Conservation (phyloP, 495 filamentous ascomycete genomes). For the Glonium stellatum region DNA sequence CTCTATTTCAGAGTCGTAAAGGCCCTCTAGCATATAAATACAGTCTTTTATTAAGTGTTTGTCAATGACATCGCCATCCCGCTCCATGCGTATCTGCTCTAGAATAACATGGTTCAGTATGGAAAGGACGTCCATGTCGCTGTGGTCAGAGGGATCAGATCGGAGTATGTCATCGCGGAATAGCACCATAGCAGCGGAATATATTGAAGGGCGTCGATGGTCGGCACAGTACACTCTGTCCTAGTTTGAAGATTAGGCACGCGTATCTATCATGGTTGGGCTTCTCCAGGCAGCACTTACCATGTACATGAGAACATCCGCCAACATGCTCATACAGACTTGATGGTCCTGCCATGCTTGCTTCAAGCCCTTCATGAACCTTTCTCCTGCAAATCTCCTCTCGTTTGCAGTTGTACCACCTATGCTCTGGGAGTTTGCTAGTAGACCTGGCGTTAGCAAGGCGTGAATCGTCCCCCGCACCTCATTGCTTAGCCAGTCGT, state of each 20-base stretch:
- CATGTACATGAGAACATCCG: slow-evolving; percentile 98
- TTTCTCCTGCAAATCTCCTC: slow-evolving; percentile 71
- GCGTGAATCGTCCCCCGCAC: slow-evolving; percentile 58
- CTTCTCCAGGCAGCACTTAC: slow-evolving; percentile 38
- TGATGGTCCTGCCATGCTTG: slow-evolving; percentile 82
- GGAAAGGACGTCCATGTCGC: slow-evolving; percentile 49
- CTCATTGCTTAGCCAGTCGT: slow-evolving; percentile 64
- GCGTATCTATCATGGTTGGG: not conserved
- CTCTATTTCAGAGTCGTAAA: slow-evolving; percentile 76
- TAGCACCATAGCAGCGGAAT: slow-evolving; percentile 71
- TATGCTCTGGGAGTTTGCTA: slow-evolving; percentile 22
- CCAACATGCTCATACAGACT: slow-evolving; percentile 91
- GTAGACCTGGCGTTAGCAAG: slow-evolving; percentile 55
- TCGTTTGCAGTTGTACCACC: slow-evolving; percentile 61
- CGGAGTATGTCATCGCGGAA: slow-evolving; percentile 79
- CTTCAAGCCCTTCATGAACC: slow-evolving; percentile 69
- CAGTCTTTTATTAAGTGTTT: slow-evolving; percentile 73
- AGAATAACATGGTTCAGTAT: slow-evolving; percentile 76
- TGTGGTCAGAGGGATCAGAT: slow-evolving; percentile 42
- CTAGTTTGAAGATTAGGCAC: slow-evolving; percentile 25
- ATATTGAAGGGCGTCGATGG: slow-evolving; percentile 68
- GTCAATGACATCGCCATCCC: slow-evolving; percentile 85
- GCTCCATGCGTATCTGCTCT: slow-evolving; percentile 86
- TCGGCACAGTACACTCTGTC: slow-evolving; percentile 75
- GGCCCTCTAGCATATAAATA: slow-evolving; percentile 81